Evolutionary conservation across 345 rosid genomes (phyloP).

Genomic region (Rhodomyrtus tomentosa): DNA sequence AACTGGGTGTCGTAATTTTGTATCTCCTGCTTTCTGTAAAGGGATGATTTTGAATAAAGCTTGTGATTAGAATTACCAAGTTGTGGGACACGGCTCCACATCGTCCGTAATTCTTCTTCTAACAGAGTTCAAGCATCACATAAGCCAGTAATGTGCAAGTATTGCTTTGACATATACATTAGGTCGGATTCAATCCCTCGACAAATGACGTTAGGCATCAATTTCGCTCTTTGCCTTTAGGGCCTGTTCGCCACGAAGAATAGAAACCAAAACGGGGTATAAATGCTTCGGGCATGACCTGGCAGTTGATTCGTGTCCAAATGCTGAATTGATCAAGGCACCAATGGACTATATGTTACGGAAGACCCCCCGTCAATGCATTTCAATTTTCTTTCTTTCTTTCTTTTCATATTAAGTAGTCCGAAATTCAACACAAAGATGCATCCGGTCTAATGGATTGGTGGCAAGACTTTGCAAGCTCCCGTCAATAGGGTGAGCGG

Average conservation of each 20-base stretch:
- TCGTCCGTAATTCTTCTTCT: not conserved
- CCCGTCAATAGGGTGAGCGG: too few relatives aligned
- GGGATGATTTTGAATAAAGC: not conserved
- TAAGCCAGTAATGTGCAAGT: not conserved
- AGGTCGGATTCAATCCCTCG: not conserved
- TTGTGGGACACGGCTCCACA: not conserved
- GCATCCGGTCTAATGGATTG: too few relatives aligned
- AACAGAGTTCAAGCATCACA: not conserved
- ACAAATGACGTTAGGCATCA: not conserved
- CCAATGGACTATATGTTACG: too few relatives aligned
- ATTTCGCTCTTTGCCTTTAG: not conserved
- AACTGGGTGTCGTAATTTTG: not conserved
- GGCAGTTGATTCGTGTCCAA: too few relatives aligned
- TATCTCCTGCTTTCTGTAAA: not conserved
- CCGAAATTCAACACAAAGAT: too few relatives aligned
- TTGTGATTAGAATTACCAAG: not conserved
- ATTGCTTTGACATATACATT: not conserved
- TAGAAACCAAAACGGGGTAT: not conserved
- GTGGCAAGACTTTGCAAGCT: too few relatives aligned
- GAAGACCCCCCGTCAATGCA: too few relatives aligned
- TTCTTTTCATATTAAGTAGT: too few relatives aligned
- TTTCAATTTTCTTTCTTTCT: too few relatives aligned
- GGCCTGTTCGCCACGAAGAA: not conserved
- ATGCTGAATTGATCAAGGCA: too few relatives aligned
- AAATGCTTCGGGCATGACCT: too few relatives aligned